Evolutionary conservation across 192 early-diverging fungal genomes (phyloP).

Genomic region (Ambispora gerdemannii): DNA sequence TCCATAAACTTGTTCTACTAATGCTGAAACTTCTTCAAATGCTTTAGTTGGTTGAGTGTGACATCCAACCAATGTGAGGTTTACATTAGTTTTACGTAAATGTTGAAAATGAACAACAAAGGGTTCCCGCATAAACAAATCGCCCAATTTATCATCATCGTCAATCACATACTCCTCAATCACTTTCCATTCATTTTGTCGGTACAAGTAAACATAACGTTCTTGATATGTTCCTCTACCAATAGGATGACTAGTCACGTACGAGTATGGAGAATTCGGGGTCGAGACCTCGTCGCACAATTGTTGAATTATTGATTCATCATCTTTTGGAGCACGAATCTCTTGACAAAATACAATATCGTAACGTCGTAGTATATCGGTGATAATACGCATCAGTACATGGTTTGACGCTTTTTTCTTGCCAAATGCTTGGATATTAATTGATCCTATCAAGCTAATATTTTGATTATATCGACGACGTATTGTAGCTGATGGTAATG

Average conservation of each 20-base stretch:
- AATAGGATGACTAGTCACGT: slow-evolving; percentile 23
- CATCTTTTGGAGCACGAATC: slow-evolving; percentile 13
- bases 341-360: slow-evolving; percentile 30
- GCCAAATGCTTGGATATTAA: slow-evolving; percentile 31
- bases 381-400: slow-evolving; percentile 18
- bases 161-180: slow-evolving; percentile 28
- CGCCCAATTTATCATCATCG: slow-evolving; percentile 23
- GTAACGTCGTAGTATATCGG: slow-evolving; percentile 22
- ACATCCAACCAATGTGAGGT: slow-evolving; percentile 25
- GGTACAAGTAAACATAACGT: slow-evolving; percentile 26
- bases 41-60: slow-evolving; percentile 30
- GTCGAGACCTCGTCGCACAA: slow-evolving; percentile 6
- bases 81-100: slow-evolving; percentile 2
- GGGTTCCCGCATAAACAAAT: slow-evolving; percentile 24
- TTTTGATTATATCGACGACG: slow-evolving; percentile 8
- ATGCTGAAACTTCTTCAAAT: slow-evolving; percentile 13
- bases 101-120: slow-evolving; percentile 29
- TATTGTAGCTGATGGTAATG: slow-evolving; percentile 12
- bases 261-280: slow-evolving; percentile 12
- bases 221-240: slow-evolving; percentile 26
- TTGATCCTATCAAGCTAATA: slow-evolving; percentile 3
- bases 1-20: slow-evolving; percentile 21
- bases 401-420: slow-evolving; percentile 14
- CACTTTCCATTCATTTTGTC: slow-evolving; percentile 22
- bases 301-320: slow-evolving; percentile 10